Percentiles rank a stretch among this genome's conserved stretches.
These are phyloP conservation scores for Leishmania guyanensis DNA, from an alignment of 208 protist genomes.

Conservation along the genomic window DNA sequence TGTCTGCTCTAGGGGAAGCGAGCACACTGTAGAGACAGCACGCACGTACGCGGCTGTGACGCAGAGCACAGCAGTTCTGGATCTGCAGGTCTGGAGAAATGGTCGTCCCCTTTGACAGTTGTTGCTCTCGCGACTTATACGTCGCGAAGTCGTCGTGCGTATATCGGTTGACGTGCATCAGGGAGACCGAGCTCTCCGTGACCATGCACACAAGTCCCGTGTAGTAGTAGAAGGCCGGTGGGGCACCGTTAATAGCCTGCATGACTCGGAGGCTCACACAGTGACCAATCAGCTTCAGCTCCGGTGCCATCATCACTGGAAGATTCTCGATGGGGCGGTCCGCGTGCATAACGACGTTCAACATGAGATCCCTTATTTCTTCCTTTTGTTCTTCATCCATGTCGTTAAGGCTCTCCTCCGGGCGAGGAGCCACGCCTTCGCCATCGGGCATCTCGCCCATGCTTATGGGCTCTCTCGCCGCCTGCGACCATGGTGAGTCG, in stretches of 20 bases:
- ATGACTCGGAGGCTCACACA: constrained; percentile 53
- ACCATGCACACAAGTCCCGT: constrained; percentile 66
- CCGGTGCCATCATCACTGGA: constrained; percentile 46
- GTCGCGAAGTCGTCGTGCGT: constrained; percentile 50
- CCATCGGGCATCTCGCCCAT: not conserved
- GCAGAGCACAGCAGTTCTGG: not conserved
- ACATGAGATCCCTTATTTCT: constrained; percentile 34
- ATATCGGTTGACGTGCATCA: constrained; percentile 69
- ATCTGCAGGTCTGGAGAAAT: not conserved
- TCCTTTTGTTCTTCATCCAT: not conserved
- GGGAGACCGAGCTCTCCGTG: constrained; percentile 55
- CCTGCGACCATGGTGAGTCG: not conserved
- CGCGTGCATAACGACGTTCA: constrained; percentile 42
- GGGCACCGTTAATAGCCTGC: constrained; percentile 29
- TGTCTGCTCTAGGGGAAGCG: not conserved
- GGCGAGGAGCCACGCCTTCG: not conserved
- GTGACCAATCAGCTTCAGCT: constrained; percentile 79
- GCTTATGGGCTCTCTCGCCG: constrained; percentile 7
- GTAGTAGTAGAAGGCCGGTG: constrained; percentile 46
- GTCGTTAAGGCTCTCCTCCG: not conserved
- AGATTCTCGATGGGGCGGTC: constrained; percentile 63
- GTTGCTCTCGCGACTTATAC: constrained; percentile 19
- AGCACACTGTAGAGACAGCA: not conserved
- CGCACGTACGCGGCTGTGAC: not conserved
- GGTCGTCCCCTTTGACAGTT: not conserved